Base-by-base conservation (phyloP, 208 protist species). In the Leptomonas pyrrhocoris region DNA sequence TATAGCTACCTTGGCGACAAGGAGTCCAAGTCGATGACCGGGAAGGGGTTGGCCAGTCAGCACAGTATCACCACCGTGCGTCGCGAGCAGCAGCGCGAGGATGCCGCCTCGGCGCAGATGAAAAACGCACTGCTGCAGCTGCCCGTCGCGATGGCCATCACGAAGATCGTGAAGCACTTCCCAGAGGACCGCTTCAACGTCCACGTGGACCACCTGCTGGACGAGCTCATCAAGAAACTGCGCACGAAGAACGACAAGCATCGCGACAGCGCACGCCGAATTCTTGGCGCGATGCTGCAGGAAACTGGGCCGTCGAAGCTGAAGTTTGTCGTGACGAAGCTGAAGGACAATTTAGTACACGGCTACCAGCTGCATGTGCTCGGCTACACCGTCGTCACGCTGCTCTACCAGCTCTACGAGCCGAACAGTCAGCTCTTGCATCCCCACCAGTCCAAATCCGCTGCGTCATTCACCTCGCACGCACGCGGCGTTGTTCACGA, bases 281-380 rank as follows among this genome's bases (percentile, higher is more conserved):
- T 96, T 34, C 80, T 97, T 31, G 80, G 87, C 28, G 87, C 87
- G 19, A 90, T 95, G 79, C 68, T 97, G 64, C 84, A 85, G 61
- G 89, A 95, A 60, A 88, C 83, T 2, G 93, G 93, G 2, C 89
- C 93, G 8, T 78, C 81, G 18, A 96, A 93, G 73, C 84, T 97
- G 16, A 65, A 72, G 46, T 90, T 88, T 70, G 85, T 97, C 48
- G 77, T 97, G 50, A 85, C 68, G 46, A 94, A 94, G 77, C 86
- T 97, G 15, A 82, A 87, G 72, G 89, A 93, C 77, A 86, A 94
- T 65, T 67, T 97, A 40, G 85, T 96, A 5, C 90, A 97, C 59
- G 93, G 93, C 55, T 97, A 97, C 73, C 93, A 97, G 79, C 79
- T 97, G 25, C 93, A 97, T 74, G 90, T 97, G 27, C 80, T 97